Evolutionary conservation across 306 rosid species (phyloP), one percentile per base, ranked within the genome.

Genomic region (Malus asiatica): DNA sequence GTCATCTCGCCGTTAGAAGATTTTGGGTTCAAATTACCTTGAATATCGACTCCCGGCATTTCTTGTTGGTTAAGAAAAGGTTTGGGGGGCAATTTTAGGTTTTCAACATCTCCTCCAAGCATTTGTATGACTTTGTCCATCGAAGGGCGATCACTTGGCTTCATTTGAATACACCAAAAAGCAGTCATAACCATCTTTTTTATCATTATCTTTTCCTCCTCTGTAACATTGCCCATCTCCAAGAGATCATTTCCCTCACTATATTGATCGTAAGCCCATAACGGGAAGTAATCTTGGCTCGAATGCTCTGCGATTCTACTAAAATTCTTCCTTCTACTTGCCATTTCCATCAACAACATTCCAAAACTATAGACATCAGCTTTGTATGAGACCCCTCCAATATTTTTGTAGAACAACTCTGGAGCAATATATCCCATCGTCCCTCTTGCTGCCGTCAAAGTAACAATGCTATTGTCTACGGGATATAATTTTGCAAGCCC

Each of bases 141-240:
- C 4, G 76, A 72, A 72, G 66, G 76, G 0, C 76, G 66, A 35
- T 72, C 76, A 57, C 38, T 57, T 33, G 66, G 76, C 45, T 57
- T 72, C 66, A 72, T 53, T 15, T 71, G 75, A 5, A 71, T 55
- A 35, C 79, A 76, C 79, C 73, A 76, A 6, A 76, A 25, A 0
- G 73, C 79, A 1, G 64, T 45, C 10, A 76, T 55, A 5, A 76
- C 35, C 73, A 76, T 76, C 62, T 30, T 74, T 30, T 20, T 33
- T 11, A 4, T 32, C 3, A n/a, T 23, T 16, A 4, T n/a, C 3
- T 4, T 61, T 45, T 74, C 77, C 16, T 61, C 77, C 59, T 40
- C 46, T 1, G 69, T 74, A 3, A 1, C n/a, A 61, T 25, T 19
- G 12, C 5, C 15, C 14, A 60, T 44, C 38, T 59, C 23, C 11